These are phyloP conservation scores for Sequoia sempervirens DNA, from an alignment of 75 land plant species.

Conservation along the genomic window DNA sequence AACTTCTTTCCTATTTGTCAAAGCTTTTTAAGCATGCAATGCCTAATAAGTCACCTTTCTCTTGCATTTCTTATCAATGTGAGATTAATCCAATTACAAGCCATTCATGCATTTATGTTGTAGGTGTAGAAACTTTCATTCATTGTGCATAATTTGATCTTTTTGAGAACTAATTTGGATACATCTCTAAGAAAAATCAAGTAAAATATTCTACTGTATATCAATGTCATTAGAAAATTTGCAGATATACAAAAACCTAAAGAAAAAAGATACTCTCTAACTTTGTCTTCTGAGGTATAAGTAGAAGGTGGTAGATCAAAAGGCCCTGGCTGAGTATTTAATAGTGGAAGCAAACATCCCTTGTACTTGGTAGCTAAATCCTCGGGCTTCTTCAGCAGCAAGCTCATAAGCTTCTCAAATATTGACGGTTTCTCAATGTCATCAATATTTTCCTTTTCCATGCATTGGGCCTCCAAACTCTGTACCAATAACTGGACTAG, in stretches of 20 bases:
- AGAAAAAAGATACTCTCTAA: conserved; percentile 69
- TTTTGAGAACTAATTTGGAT: neutral
- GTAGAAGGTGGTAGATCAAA: conserved; percentile 11
- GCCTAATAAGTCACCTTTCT: no score
- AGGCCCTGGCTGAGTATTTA: neutral
- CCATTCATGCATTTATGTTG: no score
- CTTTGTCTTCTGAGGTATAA: conserved; percentile 33
- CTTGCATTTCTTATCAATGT: no score
- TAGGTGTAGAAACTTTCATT: no score
- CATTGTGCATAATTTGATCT: neutral
- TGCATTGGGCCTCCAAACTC: conserved; percentile 17
- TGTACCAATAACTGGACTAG: conserved; percentile 38
- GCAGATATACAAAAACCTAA: neutral
- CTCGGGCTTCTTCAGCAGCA: conserved; percentile 54
- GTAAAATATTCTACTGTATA: neutral
- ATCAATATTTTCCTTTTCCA: conserved; percentile 11
- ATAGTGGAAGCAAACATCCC: conserved; percentile 12
- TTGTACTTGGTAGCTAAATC: conserved; percentile 49
- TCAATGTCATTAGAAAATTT: neutral
- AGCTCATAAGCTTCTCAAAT: conserved; percentile 24
- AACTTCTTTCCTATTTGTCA: no score
- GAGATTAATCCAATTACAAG: no score
- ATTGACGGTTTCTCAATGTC: neutral
- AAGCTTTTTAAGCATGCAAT: no score
- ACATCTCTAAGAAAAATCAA: neutral